Evolutionary conservation across 108 stramenopile species (phyloP), one percentile per base, ranked within the genome.

Genomic region (Nitzschia sp.): DNA sequence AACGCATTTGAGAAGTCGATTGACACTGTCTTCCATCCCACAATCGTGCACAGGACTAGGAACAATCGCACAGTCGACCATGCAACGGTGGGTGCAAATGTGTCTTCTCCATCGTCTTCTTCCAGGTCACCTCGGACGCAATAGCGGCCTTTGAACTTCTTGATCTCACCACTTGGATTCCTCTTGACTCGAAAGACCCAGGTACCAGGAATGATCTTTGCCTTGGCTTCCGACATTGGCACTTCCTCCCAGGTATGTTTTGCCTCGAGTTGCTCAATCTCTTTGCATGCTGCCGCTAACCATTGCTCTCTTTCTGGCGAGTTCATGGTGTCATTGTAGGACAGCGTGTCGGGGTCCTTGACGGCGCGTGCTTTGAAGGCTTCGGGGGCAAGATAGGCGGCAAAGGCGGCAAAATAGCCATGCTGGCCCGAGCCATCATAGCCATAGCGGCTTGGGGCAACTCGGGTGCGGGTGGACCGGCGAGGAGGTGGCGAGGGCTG

Each of bases 1-100:
- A 89, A 89, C 0, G 83, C 85, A 33, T 45, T 45, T 17, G 69
- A 62, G 34, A 73, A 81, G 56, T 88, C 82, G 8, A 79, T 61
- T 27, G 76, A 77, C 15, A 45, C 33, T 1, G 77, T 81, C 21
- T 54, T 70, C 29, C 81, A 48, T 0, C 56, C 70, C 23, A 76
- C 42, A n/a, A 70, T 26, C 2, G 61, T 47, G 15, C 58, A 64
- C 34, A 79, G 46, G 13, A 64, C 34, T 13, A 84, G 38, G 8
- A 42, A 8, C 8, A 42, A 15, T 15, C 38, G 38, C 8, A 15
- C 15, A 30, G 32, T 78, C 0, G 63, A 51, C 71, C 71, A 72
- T 3, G 32, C n/a, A 2, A 48, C 60, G 26, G 63, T 62, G n/a
- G n/a, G n/a, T n/a, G n/a, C n/a, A n/a, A n/a, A n/a, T n/a, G n/a